Evolutionary conservation across 2,329 filamentous ascomycete genomes (phyloP).

Genomic region (Tolypocladium guangdongense): DNA sequence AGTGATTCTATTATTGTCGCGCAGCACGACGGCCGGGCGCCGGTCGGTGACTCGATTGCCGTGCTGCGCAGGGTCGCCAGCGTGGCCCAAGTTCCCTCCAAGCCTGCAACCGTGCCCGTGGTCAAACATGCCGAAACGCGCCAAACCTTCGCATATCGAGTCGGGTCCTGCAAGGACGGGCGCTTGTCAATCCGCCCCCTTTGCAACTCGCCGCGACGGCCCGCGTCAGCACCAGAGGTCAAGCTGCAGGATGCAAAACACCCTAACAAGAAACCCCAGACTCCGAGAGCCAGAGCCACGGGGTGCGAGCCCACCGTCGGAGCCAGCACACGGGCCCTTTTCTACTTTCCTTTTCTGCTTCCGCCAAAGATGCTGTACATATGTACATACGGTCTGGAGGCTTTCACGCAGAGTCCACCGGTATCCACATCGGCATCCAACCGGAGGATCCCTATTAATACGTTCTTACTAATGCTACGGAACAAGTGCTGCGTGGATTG

Average conservation of each 20-base stretch:
- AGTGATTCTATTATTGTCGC: neutral
- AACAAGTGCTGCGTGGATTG: too few species aligned
- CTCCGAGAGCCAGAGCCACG: neutral
- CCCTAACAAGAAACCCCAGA: neutral
- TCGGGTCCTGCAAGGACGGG: neutral
- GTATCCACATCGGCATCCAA: neutral
- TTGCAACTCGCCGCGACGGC: neutral
- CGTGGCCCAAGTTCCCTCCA: neutral
- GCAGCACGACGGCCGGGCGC: neutral
- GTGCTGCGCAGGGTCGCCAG: neutral
- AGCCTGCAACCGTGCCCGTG: neutral
- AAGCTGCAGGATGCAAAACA: neutral
- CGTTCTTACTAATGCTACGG: neutral
- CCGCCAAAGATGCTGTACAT: neutral
- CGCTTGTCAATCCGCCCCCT: neutral
- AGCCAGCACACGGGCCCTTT: too few species aligned
- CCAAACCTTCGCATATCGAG: neutral
- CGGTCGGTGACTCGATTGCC: neutral
- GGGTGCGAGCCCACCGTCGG: neutral
- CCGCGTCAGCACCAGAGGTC: neutral
- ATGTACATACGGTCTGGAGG: too few species aligned
- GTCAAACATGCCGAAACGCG: neutral
- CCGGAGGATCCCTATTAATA: neutral
- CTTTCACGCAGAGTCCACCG: neutral
- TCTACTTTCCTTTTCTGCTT: neutral